A percentile compares a stretch with the other conserved stretches of the same genome.
phyloP scores from a whole-genome alignment of 805 yeast genomes.

The Diddensiella transvaalensis region DNA sequence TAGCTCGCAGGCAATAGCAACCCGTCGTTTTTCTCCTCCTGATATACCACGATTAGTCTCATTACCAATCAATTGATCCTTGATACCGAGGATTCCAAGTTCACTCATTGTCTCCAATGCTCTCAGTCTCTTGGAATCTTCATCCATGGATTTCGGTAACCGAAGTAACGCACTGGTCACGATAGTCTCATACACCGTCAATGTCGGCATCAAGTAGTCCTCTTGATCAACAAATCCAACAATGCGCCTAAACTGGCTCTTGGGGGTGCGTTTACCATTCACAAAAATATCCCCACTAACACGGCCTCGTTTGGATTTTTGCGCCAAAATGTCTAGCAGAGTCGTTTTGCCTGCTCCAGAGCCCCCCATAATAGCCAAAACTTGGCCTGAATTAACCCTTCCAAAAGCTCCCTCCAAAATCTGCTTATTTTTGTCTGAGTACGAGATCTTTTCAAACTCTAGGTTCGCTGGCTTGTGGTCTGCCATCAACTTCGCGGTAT shows the following conservation, averaged over 20 bases:
- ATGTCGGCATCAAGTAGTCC: slow-evolving; percentile 82
- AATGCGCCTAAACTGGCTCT: slow-evolving; percentile 54
- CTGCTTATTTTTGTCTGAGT: slow-evolving; percentile 48
- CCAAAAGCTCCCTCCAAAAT: slow-evolving; percentile 71
- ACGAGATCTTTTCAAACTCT: slow-evolving; percentile 69
- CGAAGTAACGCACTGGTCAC: slow-evolving; percentile 85
- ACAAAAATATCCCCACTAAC: slow-evolving; percentile 65
- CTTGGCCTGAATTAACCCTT: slow-evolving; percentile 77
- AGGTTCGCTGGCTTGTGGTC: slow-evolving; percentile 65
- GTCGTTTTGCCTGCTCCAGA: slow-evolving; percentile 99
- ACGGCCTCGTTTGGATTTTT: slow-evolving; percentile 74
- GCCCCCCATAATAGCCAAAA: slow-evolving; percentile 96
- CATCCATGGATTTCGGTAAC: slow-evolving; percentile 77
- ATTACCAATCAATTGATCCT: slow-evolving; percentile 83
- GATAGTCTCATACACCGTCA: slow-evolving; percentile 95
- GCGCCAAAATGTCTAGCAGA: slow-evolving; percentile 83
- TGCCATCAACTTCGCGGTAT: slow-evolving; percentile 46
- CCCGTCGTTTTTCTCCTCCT: slow-evolving; percentile 90
- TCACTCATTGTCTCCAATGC: slow-evolving; percentile 84
- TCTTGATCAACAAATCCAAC: slow-evolving; percentile 97
- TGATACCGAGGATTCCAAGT: slow-evolving; percentile 75
- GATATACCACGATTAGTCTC: slow-evolving; percentile 88
- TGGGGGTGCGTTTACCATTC: slow-evolving; percentile 53
- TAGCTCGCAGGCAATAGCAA: slow-evolving; percentile 88
- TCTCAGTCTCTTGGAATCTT: slow-evolving; percentile 65